These are phyloP conservation scores for Fomitopsis betulina DNA, from an alignment of 1,284 basidiomycete species.

Conservation along the genomic window DNA sequence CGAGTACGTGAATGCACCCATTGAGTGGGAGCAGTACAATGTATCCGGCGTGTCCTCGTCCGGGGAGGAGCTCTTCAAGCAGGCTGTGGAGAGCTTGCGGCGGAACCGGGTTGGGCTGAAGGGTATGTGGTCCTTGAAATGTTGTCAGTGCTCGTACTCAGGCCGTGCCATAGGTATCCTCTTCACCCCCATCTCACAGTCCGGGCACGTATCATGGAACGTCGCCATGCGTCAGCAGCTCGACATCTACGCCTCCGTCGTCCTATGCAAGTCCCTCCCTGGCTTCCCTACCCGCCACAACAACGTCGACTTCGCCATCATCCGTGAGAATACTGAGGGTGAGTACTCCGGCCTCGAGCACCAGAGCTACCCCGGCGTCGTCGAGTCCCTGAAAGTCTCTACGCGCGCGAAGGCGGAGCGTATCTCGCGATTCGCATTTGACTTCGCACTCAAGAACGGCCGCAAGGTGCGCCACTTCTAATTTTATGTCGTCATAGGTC, in stretches of 20 bases:
- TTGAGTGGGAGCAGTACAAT: slow-evolving; percentile 99
- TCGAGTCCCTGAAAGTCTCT: slow-evolving; percentile 97
- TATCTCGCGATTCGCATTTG: slow-evolving; percentile 96
- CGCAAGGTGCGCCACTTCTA: slow-evolving; percentile 65
- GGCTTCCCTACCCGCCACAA: slow-evolving; percentile 95
- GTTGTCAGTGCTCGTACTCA: neutral
- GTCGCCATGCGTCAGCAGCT: slow-evolving; percentile 99
- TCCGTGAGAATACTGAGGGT: slow-evolving; percentile 99
- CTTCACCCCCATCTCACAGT: slow-evolving; percentile 96
- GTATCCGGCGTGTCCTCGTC: slow-evolving; percentile 95
- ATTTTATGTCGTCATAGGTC: slow-evolving; percentile 2
- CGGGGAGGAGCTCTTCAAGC: slow-evolving; percentile 93
- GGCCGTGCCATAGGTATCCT: slow-evolving; percentile 74
- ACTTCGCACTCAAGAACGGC: slow-evolving; percentile 98
- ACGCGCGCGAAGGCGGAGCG: slow-evolving; percentile 96
- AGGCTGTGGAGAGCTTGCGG: slow-evolving; percentile 95
- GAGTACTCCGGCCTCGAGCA: slow-evolving; percentile 99
- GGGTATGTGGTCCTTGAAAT: slow-evolving; percentile 51
- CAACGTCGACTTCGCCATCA: slow-evolving; percentile 98
- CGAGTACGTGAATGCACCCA: slow-evolving; percentile 94
- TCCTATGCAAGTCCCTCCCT: slow-evolving; percentile 97
- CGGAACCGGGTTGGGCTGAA: slow-evolving; percentile 98
- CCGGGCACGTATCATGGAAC: slow-evolving; percentile 99
- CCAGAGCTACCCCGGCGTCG: slow-evolving; percentile 97
- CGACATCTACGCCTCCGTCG: slow-evolving; percentile 98